Evolutionary conservation across 441 rosid genomes (phyloP), one percentile per base, ranked within the genome.

Genomic region (Mallotus repandus): DNA sequence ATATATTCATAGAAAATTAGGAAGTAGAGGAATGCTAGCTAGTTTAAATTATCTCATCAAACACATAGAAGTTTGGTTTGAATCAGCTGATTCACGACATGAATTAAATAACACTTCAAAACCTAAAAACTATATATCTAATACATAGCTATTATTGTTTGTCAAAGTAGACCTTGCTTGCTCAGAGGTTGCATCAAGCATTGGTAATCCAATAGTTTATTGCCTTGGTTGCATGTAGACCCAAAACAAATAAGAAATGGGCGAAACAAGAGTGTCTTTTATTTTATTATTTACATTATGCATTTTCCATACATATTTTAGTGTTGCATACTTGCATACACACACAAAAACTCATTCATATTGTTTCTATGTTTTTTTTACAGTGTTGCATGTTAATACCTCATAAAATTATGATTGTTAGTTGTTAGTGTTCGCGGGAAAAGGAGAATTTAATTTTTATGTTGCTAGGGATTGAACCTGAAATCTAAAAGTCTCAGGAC

Each of bases 61-160:
- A n/a, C 57, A 38, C 2, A 29, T 5, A 9, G 8, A 63, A 53
- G 18, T 14, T 45, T 21, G 13, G 55, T 64, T 32, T 58, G 61
- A 13, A 74, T 61, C 84, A 76, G 72, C 67, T 81, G 86, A 81
- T 78, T 80, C 88, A 84, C 83, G 82, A 81, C 77, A 76, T 71
- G 56, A 68, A 71, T 74, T 78, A 67, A 73, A 74, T 72, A 61
- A 55, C 3, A 55, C 58, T 6, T 16, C 13, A 25, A 2, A 62
- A 46, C 0, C 7, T 7, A 58, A 11, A 48, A 25, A 7, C 2
- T 45, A 29, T 48, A 61, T 25, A 54, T 19, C 9, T n/a, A 19
- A 7, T 10, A 7, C 5, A 13, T 11, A 22, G 3, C 61, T 25
- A 38, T 35, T 10, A 38, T 55, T 18, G 1, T 57, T 64, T 68